phyloP scores from a whole-genome alignment of 306 rosid genomes.

The Quercus mongolica region DNA sequence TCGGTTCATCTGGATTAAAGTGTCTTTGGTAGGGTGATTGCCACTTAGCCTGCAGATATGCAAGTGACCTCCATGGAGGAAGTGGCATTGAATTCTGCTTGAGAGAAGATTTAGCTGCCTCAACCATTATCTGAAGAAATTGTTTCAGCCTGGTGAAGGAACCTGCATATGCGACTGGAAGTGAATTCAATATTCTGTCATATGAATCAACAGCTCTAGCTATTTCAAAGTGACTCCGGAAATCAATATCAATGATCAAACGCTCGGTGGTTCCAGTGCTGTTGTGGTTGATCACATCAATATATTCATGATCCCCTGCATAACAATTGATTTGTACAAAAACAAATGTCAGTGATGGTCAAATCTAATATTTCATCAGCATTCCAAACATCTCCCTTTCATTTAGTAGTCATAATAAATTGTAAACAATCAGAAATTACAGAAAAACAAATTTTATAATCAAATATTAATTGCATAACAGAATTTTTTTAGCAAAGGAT shows the following conservation, averaged over 20 bases:
- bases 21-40: slow-evolving; percentile 68
- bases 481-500: neutral
- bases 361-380: neutral
- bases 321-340: slow-evolving; percentile 5
- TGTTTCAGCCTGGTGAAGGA: slow-evolving; percentile 67
- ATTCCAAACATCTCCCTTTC: neutral
- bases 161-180: slow-evolving; percentile 81
- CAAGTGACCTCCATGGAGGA: slow-evolving; percentile 93
- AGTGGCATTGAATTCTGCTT: slow-evolving; percentile 94
- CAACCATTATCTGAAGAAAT: slow-evolving; percentile 81
- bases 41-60: slow-evolving; percentile 92
- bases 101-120: slow-evolving; percentile 79
- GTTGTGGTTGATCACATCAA: slow-evolving; percentile 62
- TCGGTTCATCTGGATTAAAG: slow-evolving; percentile 37
- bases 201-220: slow-evolving; percentile 95
- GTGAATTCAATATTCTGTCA: slow-evolving; percentile 69
- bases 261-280: slow-evolving; percentile 60
- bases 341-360: slow-evolving; percentile 12
- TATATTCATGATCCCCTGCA: slow-evolving; percentile 90
- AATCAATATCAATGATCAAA: slow-evolving; percentile 78
- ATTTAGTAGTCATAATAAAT: neutral
- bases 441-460: neutral
- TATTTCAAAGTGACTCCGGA: slow-evolving; percentile 94
- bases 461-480: neutral
- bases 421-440: neutral